Evolutionary conservation across 441 rosid genomes (phyloP), one percentile per base, ranked within the genome.

Genomic region (Erysimum cheiri): DNA sequence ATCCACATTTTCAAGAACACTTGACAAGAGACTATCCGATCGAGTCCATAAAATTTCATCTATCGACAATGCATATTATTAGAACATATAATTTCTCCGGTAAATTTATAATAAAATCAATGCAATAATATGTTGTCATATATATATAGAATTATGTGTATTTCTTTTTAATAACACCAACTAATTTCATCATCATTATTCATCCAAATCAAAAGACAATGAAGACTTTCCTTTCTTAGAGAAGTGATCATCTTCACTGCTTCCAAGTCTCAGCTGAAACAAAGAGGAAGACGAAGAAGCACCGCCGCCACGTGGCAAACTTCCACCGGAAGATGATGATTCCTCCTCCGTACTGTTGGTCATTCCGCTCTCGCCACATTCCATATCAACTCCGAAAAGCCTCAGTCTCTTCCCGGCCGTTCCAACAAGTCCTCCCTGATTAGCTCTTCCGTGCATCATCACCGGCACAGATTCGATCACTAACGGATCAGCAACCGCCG

Each of bases 161-260:
- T 31, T 43, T 47, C 65, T 56, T 57, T 40, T 22, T 58, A 50
- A 53, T 0, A 70, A 32, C 81, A 58, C 36, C 53, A 55, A 41
- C 24, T 70, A 53, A 63, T 69, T 40, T 35, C 5, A 82, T 67
- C 73, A 83, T 84, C 77, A 86, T 75, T 82, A 84, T 77, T 49
- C 69, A 59, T 90, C 89, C 79, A 85, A 77, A 77, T 88, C 82
- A 75, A 86, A 78, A 75, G 91, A 85, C 69, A 84, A 65, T 47
- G 89, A 80, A 61, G 85, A 79, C 84, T 88, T 90, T 77, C 93
- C 96, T 80, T 88, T 86, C 80, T 85, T 86, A 43, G 82, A 73
- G 65, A 70, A 78, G 72, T 84, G 85, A 47, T 77, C 75, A 44
- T 81, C 72, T 70, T 82, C 85, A 75, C 43, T 57, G 46, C 57